phyloP scores from a whole-genome alignment of 768 basidiomycete species.

The Kwoniella pini region DNA sequence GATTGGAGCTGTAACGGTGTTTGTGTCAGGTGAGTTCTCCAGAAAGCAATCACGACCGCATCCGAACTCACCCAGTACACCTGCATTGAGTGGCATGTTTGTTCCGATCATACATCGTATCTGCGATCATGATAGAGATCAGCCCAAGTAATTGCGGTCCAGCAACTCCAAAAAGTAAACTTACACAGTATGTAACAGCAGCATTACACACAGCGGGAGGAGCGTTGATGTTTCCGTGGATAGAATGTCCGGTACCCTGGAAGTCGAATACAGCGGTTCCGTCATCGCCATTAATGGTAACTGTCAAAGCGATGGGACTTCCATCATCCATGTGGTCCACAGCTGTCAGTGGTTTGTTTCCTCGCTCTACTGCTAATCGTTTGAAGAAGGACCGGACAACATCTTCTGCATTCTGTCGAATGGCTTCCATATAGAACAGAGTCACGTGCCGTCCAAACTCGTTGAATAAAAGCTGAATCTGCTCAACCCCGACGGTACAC shows the following conservation, averaged over 20 bases:
- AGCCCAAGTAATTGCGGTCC: too few relatives aligned
- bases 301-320: slow-evolving; percentile 58
- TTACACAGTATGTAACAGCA: slow-evolving; percentile 47
- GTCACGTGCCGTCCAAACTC: slow-evolving; percentile 85
- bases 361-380: too few relatives aligned
- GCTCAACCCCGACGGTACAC: slow-evolving; percentile 84
- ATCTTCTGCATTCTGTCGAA: slow-evolving; percentile 80
- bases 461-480: slow-evolving; percentile 78
- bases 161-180: too few relatives aligned
- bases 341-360: slow-evolving; percentile 58
- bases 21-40: too few relatives aligned
- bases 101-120: slow-evolving; percentile 33
- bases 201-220: slow-evolving; percentile 39
- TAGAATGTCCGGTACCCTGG: slow-evolving; percentile 43
- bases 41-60: too few relatives aligned
- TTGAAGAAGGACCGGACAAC: slow-evolving; percentile 80
- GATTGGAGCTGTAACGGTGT: too few relatives aligned
- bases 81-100: slow-evolving; percentile 47
- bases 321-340: slow-evolving; percentile 58
- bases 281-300: slow-evolving; percentile 71
- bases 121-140: too few relatives aligned
- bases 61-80: too few relatives aligned
- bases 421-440: slow-evolving; percentile 80
- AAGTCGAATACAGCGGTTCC: slow-evolving; percentile 86
- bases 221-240: slow-evolving; percentile 43